Conservation (phyloP, 208 protist genomes). For the Polymyxa betae region DNA sequence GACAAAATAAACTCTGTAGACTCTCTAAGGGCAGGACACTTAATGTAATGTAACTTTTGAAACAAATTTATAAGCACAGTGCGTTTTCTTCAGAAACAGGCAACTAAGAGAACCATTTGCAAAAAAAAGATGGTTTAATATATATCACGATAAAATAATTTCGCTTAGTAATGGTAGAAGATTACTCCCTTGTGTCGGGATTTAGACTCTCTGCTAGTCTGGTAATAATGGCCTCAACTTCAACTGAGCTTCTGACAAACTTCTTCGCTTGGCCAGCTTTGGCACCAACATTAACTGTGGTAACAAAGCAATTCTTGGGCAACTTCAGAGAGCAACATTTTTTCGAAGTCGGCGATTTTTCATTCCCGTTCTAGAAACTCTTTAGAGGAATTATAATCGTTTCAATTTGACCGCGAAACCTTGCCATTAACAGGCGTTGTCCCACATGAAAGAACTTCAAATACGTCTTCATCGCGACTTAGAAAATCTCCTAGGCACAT, state of each 20-base stretch:
- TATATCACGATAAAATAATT: too few relatives aligned
- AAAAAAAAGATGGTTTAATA: too few relatives aligned
- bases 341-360: neutral
- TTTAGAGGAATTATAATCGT: neutral
- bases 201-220: neutral
- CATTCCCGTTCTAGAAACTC: neutral
- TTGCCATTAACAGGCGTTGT: neutral
- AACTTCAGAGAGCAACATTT: neutral
- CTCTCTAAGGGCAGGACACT: too few relatives aligned
- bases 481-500: constrained; percentile 26
- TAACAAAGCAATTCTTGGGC: constrained; percentile 16
- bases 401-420: neutral
- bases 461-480: constrained; percentile 25
- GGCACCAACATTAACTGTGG: constrained; percentile 17
- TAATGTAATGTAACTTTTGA: too few relatives aligned
- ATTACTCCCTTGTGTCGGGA: too few relatives aligned
- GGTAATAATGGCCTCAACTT: neutral
- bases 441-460: neutral
- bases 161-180: too few relatives aligned
- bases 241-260: constrained; percentile 32
- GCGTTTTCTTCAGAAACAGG: too few relatives aligned
- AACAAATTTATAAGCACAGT: too few relatives aligned
- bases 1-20: too few relatives aligned
- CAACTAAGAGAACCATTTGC: too few relatives aligned
- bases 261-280: constrained; percentile 42